Evolutionary conservation across 1,284 basidiomycete genomes (phyloP), one percentile per base, ranked within the genome.

Genomic region (Austroboletus novae-zelandiae): DNA sequence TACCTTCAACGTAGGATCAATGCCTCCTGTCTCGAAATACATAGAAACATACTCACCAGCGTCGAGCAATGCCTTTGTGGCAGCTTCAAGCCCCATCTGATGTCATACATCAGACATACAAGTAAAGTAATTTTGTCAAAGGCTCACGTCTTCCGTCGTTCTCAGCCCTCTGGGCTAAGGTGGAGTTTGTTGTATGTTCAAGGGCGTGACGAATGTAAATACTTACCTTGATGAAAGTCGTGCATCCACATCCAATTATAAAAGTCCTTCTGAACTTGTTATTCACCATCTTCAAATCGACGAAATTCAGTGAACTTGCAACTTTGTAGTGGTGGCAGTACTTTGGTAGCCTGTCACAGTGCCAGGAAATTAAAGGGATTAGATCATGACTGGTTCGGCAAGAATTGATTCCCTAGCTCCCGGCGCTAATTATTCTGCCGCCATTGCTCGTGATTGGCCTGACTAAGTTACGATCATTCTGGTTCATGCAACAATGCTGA

Each of bases 1-100:
- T 79, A 30, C 86, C 85, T 86, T 50, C 5, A 40, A 57, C 8
- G 10, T 9, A n/a, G 9, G 8, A 14, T 30, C 29, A 37, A 47
- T 39, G 5, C 36, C 15, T 17, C 5, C 27, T 13, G 23, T n/a
- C 4, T 8, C 8, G 5, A 31, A 4, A 9, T 7, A 8, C 1
- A 11, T 27, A 27, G 32, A 39, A 36, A 10, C 9, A 31, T 9
- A n/a, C 41, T 34, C 31, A 61, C 61, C 58, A 48, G 58, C 61
- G 14, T 60, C 61, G 6, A 60, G 55, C 15, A 60, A 42, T 15
- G 58, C 58, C 49, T 63, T 60, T 9, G 52, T 63, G 4, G 52
- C 40, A 4, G 57, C 57, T 43, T 58, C 57, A 7, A 58, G 42
- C 5, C 57, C 59, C 57, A 58, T 58, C 57, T 58, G 17, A 39